Evolutionary conservation across 371 early-diverging fungal genomes (phyloP).

Genomic region (Mortierella sp.): DNA sequence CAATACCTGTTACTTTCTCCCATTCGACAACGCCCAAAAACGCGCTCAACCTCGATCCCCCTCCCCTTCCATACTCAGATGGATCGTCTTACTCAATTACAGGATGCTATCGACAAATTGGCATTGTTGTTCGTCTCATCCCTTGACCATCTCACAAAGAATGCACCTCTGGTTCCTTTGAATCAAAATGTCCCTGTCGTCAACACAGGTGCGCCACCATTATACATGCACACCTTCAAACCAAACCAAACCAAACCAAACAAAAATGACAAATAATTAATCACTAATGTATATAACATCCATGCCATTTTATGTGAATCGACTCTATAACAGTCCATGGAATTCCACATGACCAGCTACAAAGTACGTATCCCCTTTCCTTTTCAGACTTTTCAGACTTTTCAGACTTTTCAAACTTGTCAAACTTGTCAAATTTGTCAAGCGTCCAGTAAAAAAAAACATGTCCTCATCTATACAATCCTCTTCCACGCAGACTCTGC

Average conservation of each 20-base stretch:
- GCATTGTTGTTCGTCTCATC: slow-evolving; percentile 55
- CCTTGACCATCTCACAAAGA: slow-evolving; percentile 55
- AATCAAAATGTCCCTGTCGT: slow-evolving; percentile 49
- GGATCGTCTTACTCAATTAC: slow-evolving; percentile 72
- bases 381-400: background rate
- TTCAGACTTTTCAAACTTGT: background rate
- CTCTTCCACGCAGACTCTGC: slow-evolving; percentile 61
- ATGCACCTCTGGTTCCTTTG: slow-evolving; percentile 41
- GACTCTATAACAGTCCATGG: slow-evolving; percentile 29
- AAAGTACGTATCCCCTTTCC: slow-evolving; percentile 11
- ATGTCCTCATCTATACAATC: too few species aligned
- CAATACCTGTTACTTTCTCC: too few species aligned
- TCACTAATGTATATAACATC: background rate
- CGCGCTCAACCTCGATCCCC: background rate
- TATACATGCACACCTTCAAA: background rate
- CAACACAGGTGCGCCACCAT: slow-evolving; percentile 25
- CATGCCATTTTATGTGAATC: background rate
- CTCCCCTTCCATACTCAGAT: slow-evolving; percentile 20
- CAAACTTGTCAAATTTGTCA: background rate
- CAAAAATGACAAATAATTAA: background rate
- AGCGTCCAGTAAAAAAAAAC: too few species aligned
- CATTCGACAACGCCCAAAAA: too few species aligned
- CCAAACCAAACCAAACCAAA: background rate
- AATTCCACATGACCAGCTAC: slow-evolving; percentile 43
- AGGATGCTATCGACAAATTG: slow-evolving; percentile 71